A percentile compares a stretch with the other conserved stretches of the same genome.
These are phyloP conservation scores for Kentomonas sorsogonicus DNA, from an alignment of 208 protist genomes.

Conservation along the genomic window DNA sequence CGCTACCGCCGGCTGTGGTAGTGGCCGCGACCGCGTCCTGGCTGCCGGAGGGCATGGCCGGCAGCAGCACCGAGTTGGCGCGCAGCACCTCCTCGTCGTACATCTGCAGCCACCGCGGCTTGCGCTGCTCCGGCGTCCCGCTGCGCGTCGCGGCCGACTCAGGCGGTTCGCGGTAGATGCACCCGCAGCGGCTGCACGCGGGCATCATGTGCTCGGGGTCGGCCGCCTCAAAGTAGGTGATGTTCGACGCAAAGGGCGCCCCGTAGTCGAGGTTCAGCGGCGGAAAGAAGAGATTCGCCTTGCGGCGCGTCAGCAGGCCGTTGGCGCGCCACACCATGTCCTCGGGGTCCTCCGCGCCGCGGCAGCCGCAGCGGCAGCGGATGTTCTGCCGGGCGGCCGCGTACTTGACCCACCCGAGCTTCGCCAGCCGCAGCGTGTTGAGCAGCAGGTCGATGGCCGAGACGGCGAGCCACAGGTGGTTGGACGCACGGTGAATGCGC, in stretches of 20 bases:
- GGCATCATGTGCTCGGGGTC: conserved; percentile 60
- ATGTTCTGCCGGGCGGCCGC: conserved; percentile 57
- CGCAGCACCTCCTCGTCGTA: conserved; percentile 26
- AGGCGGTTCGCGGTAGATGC: conserved; percentile 36
- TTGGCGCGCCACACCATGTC: conserved; percentile 41
- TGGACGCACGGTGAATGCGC: conserved; percentile 40
- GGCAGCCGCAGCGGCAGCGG: conserved; percentile 54
- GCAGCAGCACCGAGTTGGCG: conserved; percentile 11
- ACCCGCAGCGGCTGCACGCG: conserved; percentile 68
- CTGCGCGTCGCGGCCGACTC: conserved; percentile 2
- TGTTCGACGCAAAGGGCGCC: conserved; percentile 53
- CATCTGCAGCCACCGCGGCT: conserved; percentile 34
- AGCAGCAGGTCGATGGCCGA: conserved; percentile 66
- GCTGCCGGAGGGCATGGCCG: background rate
- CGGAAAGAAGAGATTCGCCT: conserved; percentile 67
- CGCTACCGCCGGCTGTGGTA: no score
- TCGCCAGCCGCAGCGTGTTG: conserved; percentile 63
- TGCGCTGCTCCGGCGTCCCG: conserved; percentile 20
- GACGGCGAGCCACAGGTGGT: conserved; percentile 69
- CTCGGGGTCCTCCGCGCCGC: conserved; percentile 20
- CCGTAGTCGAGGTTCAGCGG: conserved; percentile 80
- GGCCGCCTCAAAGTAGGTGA: conserved; percentile 74
- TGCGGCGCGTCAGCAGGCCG: conserved; percentile 51
- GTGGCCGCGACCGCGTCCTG: background rate
- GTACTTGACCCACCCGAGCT: conserved; percentile 69